Conservation (phyloP, 495 filamentous ascomycete genomes). For the Penicillium angulare region DNA sequence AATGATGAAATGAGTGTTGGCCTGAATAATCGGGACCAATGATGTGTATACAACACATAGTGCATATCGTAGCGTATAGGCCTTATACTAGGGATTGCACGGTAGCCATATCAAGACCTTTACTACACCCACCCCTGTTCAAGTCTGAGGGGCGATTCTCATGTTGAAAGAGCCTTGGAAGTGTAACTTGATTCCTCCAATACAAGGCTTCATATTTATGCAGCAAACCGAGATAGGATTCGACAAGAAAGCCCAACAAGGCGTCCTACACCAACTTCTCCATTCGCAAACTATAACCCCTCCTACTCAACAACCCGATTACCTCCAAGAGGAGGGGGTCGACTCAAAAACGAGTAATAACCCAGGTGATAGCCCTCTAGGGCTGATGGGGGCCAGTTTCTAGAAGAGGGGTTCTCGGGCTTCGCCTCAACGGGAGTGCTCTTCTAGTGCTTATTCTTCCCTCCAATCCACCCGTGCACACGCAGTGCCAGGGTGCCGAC, state of each 20-base stretch:
- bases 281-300: neutral
- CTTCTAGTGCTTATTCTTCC: constrained; percentile 21
- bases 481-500: constrained; percentile 1
- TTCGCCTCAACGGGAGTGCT: constrained; percentile 5
- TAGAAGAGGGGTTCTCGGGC: constrained; percentile 6
- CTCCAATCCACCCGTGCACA: neutral
- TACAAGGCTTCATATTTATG: neutral
- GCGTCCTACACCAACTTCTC: neutral
- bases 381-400: constrained; percentile 16
- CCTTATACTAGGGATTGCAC: too few relatives aligned
- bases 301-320: neutral
- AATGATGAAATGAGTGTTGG: too few relatives aligned
- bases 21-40: too few relatives aligned
- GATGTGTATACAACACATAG: too few relatives aligned
- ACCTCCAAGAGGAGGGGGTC: too few relatives aligned
- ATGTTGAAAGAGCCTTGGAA: neutral
- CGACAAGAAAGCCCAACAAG: neutral
- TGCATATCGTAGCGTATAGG: too few relatives aligned
- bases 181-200: too few relatives aligned
- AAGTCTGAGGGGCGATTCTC: too few relatives aligned
- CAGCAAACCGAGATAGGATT: neutral
- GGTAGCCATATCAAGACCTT: too few relatives aligned
- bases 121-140: too few relatives aligned
- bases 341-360: neutral
- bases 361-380: constrained; percentile 7